Base-by-base conservation (phyloP, 2,329 filamentous ascomycete genomes). In the Trichoderma lentiforme region DNA sequence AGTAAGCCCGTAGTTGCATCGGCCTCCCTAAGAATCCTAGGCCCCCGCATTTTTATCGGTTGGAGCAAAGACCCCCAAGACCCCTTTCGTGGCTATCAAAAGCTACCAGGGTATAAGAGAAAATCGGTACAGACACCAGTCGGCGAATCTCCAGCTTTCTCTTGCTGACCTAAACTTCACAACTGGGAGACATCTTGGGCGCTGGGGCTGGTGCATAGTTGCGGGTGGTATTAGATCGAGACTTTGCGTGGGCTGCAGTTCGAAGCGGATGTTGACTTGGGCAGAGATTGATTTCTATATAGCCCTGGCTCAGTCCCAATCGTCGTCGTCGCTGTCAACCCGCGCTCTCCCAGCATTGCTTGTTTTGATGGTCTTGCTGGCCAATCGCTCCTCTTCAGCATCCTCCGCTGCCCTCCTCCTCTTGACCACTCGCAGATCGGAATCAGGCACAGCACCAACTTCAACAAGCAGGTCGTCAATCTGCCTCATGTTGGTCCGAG, bases 391-490 rank as follows among this genome's bases (percentile, higher is more conserved):
- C 76, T 91, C 87, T 75, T 89, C 86, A 62, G 85, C 88, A 56
- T 91, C 89, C 73, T 90, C 87, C 2, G 88, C 87, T 15, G 85
- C 86, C 74, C 87, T 84, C 76, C 86, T 86, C 75, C 88, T 85
- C 82, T 90, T 90, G 34, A 88, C 84, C 43, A 98, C 85, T 70
- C 96, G 90, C 82, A 93, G 88, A 80, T 99, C 96, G 71, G 90
- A 91, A 64, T 91, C 86, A 68, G 90, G 88, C 18, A 98, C 85
- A 2, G 94, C 95, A 3, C 94, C 94, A 47, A 97, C 86, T 62
- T 94, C 92, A 2, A 98, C 88, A 47, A 99, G 84, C 53, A 98
- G 80, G 75, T 91, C 89, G 80, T 98, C 94, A 73, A 98, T 83
- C 79, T 97, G 91, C 82, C 88, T 83, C 84, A 94, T 86, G 75